These are phyloP conservation scores for Silybum marianum DNA, from an alignment of 129 eudicot species.

Conservation along the genomic window DNA sequence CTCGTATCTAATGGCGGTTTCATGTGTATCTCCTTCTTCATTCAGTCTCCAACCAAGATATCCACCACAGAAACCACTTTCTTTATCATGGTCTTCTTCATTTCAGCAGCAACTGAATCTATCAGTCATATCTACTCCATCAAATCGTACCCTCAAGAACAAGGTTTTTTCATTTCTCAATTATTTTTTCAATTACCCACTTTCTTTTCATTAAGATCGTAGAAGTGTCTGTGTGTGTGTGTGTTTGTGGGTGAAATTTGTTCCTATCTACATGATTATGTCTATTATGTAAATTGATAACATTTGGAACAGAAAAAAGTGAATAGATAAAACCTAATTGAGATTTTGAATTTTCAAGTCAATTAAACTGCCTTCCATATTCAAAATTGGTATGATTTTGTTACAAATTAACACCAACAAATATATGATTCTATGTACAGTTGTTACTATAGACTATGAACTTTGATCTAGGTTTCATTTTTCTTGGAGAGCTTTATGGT, in stretches of 20 bases:
- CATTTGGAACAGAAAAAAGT: neutral
- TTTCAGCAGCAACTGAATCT: conserved; percentile 44
- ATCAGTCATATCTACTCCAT: conserved; percentile 21
- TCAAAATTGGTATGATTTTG: conserved; percentile 23
- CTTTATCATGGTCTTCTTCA: conserved; percentile 72
- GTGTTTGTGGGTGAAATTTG: conserved; percentile 1
- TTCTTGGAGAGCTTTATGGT: neutral
- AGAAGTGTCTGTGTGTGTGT: neutral
- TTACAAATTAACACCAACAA: neutral
- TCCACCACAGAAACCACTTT: conserved; percentile 37
- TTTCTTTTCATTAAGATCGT: neutral
- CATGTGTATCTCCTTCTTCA: conserved; percentile 18
- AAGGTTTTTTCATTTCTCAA: conserved; percentile 39
- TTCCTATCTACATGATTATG: neutral
- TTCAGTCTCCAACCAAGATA: conserved; percentile 42
- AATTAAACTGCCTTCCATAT: conserved; percentile 5
- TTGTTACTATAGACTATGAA: neutral
- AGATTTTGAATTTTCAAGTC: conserved; percentile 33
- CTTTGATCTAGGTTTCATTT: neutral
- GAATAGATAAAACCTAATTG: neutral
- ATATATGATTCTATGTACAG: neutral
- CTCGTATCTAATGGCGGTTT: neutral
- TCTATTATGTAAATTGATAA: conserved; percentile 4
- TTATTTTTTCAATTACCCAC: neutral
- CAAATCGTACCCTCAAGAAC: conserved; percentile 39